Conservation (phyloP, 352 stramenopile species). For the Pythium oligandrum region DNA sequence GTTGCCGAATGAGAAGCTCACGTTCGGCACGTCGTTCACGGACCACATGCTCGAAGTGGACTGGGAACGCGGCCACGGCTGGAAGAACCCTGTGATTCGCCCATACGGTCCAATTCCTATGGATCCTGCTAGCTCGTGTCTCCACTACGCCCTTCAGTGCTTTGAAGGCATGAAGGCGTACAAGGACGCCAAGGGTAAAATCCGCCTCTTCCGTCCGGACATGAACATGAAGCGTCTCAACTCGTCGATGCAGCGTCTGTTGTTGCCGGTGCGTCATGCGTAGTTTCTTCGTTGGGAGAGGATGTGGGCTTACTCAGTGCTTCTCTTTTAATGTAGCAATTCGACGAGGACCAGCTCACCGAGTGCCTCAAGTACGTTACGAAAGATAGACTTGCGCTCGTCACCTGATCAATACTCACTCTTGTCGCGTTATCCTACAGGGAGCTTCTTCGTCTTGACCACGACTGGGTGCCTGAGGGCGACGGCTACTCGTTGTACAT, state of each 20-base stretch:
- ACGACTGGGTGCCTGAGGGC: constrained; percentile 92
- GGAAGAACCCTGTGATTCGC: constrained; percentile 87
- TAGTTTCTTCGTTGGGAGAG: neutral
- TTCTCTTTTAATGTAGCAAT: constrained; percentile 26
- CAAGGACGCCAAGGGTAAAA: constrained; percentile 68
- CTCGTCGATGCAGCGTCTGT: constrained; percentile 90
- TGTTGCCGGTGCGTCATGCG: constrained; percentile 53
- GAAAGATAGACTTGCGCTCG: no score
- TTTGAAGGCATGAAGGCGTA: constrained; percentile 97
- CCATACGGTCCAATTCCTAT: constrained; percentile 90
- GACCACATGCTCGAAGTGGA: constrained; percentile 97
- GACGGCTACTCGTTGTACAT: constrained; percentile 97
- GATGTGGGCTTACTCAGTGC: neutral
- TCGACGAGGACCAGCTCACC: constrained; percentile 89
- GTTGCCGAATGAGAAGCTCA: constrained; percentile 81
- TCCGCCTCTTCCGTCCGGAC: constrained; percentile 94
- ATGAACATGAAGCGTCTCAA: constrained; percentile 96
- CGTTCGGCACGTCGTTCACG: constrained; percentile 94
- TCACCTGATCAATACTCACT: neutral
- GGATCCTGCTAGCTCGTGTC: constrained; percentile 86
- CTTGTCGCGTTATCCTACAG: constrained; percentile 18
- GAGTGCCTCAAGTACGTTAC: constrained; percentile 84
- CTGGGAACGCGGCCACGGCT: constrained; percentile 82
- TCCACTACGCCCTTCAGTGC: constrained; percentile 95
- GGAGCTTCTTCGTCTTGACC: constrained; percentile 76